phyloP scores from a whole-genome alignment of 148 eudicot genomes.

The Chenopodium quinoa region DNA sequence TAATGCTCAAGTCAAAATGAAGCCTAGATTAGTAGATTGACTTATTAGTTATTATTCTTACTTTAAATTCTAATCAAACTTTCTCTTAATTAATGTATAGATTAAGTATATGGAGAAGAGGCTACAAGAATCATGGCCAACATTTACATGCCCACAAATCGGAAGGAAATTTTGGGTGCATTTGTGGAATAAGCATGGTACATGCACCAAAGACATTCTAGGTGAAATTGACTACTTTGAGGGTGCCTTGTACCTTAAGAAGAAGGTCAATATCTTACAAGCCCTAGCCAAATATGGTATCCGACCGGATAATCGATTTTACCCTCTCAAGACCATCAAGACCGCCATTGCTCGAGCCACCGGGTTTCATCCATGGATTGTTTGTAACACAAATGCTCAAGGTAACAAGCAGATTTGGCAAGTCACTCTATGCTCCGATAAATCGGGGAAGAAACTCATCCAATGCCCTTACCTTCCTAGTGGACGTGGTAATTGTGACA shows the following conservation, averaged over 20 bases:
- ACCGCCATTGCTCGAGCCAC: constrained; percentile 31
- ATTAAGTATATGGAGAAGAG: constrained; percentile 18
- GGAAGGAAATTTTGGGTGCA: constrained; percentile 51
- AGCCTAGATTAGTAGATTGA: too few relatives aligned
- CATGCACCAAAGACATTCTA: constrained; percentile 45
- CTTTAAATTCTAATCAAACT: neutral
- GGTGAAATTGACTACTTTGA: constrained; percentile 42
- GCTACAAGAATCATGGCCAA: constrained; percentile 47
- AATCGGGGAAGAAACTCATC: constrained; percentile 26
- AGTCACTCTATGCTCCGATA: constrained; percentile 41
- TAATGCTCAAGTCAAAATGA: too few relatives aligned
- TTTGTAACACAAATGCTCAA: constrained; percentile 35
- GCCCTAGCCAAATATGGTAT: constrained; percentile 40
- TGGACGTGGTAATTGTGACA: constrained; percentile 31
- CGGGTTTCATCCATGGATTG: constrained; percentile 35
- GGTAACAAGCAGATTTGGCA: constrained; percentile 38
- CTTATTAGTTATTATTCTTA: neutral
- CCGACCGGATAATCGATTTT: constrained; percentile 32
- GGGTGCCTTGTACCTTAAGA: constrained; percentile 41
- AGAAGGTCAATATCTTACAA: constrained; percentile 34
- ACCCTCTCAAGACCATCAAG: constrained; percentile 35
- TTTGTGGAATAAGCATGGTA: constrained; percentile 60
- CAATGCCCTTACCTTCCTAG: constrained; percentile 40
- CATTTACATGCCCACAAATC: constrained; percentile 47
- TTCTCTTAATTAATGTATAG: neutral